A percentile compares a stretch with the other conserved stretches of the same genome.
phyloP scores from a whole-genome alignment of 2,329 filamentous ascomycete genomes.

The Clonostachys rhizophaga region DNA sequence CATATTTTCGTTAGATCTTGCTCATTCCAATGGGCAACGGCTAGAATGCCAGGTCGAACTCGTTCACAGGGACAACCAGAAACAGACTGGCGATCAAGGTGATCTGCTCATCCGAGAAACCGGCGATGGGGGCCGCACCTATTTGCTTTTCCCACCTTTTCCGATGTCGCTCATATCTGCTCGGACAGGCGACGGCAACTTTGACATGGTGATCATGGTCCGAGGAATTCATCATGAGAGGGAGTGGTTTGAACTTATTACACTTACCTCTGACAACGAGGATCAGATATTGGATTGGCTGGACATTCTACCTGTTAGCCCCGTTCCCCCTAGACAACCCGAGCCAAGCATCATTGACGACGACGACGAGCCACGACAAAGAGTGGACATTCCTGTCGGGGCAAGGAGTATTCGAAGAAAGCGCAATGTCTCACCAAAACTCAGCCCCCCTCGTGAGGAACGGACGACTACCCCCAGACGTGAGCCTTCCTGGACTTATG shows the following conservation, averaged over 20 bases:
- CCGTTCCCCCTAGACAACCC: conserved; percentile 37
- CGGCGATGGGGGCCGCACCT: conserved; percentile 65
- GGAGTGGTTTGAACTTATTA: conserved; percentile 82
- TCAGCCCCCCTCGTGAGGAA: conserved; percentile 11
- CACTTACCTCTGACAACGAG: conserved; percentile 70
- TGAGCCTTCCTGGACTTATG: conserved; percentile 10
- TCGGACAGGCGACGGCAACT: conserved; percentile 63
- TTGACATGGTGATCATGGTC: conserved; percentile 83
- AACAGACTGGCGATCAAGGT: conserved; percentile 62
- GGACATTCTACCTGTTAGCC: conserved; percentile 60
- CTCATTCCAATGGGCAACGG: conserved; percentile 85
- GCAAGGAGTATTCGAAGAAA: conserved; percentile 16
- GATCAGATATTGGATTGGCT: conserved; percentile 83
- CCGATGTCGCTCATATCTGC: conserved; percentile 70
- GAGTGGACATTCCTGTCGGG: conserved; percentile 20
- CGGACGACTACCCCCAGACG: conserved; percentile 19
- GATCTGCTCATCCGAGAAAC: conserved; percentile 92
- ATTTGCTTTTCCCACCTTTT: conserved; percentile 91
- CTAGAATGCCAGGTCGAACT: conserved; percentile 87
- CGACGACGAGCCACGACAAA: conserved; percentile 14
- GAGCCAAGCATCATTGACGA: conserved; percentile 24
- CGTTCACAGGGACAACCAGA: conserved; percentile 74
- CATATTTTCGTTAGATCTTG: conserved; percentile 78
- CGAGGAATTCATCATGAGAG: conserved; percentile 60
- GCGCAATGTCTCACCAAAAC: conserved; percentile 9